Evolutionary conservation across 2,329 filamentous ascomycete genomes (phyloP).

Genomic region (Colletotrichum kahawae): DNA sequence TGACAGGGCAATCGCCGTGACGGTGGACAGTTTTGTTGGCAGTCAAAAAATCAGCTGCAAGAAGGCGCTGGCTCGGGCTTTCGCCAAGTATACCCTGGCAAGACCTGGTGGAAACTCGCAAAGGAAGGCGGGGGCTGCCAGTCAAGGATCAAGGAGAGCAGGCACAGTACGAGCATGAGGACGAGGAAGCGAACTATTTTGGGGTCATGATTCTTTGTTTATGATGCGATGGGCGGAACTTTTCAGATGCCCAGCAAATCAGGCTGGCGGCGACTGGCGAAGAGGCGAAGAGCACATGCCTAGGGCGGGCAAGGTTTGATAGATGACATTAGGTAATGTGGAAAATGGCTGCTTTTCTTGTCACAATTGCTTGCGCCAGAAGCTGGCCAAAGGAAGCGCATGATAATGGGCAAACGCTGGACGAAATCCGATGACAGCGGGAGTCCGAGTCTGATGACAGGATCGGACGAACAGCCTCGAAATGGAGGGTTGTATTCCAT

Average conservation of each 20-base stretch:
- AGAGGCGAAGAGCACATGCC: slow-evolving; percentile 17
- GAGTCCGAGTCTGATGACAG: background rate
- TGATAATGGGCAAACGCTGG: background rate
- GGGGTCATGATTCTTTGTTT: background rate
- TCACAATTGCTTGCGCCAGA: background rate
- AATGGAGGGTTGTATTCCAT: background rate
- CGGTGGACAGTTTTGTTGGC: slow-evolving; percentile 93
- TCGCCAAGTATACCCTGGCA: slow-evolving; percentile 86
- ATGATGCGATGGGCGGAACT: background rate
- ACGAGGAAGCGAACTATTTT: background rate
- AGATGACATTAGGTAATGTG: slow-evolving; percentile 6
- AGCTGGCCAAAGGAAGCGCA: background rate
- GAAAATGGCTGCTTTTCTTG: background rate
- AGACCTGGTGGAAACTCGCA: slow-evolving; percentile 41
- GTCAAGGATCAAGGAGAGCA: slow-evolving; percentile 21
- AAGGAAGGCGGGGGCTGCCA: slow-evolving; percentile 25
- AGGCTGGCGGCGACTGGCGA: slow-evolving; percentile 17
- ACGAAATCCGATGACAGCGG: background rate
- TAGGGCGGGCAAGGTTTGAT: background rate
- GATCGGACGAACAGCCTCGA: background rate
- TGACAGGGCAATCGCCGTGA: slow-evolving; percentile 95
- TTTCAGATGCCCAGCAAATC: background rate
- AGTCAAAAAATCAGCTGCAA: slow-evolving; percentile 98
- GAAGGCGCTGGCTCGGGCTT: slow-evolving; percentile 91
- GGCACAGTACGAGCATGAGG: slow-evolving; percentile 13